These are phyloP conservation scores for Thelephora terrestris DNA, from an alignment of 1,284 basidiomycete genomes.

Conservation along the genomic window DNA sequence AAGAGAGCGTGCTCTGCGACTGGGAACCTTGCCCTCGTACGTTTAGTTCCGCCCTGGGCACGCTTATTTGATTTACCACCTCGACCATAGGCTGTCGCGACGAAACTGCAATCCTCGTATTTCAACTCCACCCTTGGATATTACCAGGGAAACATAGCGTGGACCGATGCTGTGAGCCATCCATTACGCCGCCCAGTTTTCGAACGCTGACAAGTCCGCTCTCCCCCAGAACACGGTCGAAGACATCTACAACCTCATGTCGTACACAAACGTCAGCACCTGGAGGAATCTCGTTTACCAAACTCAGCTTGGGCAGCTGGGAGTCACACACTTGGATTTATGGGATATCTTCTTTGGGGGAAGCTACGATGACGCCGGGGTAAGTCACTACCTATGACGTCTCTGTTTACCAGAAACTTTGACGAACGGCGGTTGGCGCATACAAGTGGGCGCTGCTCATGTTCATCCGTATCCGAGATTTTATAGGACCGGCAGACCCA, in stretches of 20 bases:
- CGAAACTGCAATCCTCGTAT: slow-evolving; percentile 31
- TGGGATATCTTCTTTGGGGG: slow-evolving; percentile 34
- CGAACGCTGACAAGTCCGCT: not conserved
- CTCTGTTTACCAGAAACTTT: not conserved
- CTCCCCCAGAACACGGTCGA: slow-evolving; percentile 39
- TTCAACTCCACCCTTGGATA: slow-evolving; percentile 26
- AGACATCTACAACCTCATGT: slow-evolving; percentile 45
- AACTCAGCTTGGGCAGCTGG: slow-evolving; percentile 33
- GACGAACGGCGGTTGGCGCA: not conserved
- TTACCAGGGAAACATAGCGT: slow-evolving; percentile 21
- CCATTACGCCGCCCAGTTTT: not conserved
- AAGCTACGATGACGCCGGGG: slow-evolving; percentile 41
- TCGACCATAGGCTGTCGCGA: slow-evolving; percentile 27
- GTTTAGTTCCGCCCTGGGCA: too few relatives aligned
- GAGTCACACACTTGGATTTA: slow-evolving; percentile 24
- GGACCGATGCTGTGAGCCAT: slow-evolving; percentile 38
- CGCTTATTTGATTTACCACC: too few relatives aligned
- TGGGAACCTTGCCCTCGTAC: too few relatives aligned
- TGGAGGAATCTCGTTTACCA: slow-evolving; percentile 28
- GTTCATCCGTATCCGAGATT: slow-evolving; percentile 45
- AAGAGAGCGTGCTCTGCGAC: too few relatives aligned
- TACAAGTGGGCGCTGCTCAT: slow-evolving; percentile 40
- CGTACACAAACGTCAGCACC: slow-evolving; percentile 27
- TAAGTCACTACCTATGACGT: slow-evolving; percentile 13
- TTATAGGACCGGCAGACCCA: slow-evolving; percentile 28